Conservation (phyloP, 352 stramenopile species). For the Globisporangium paroecandrum region DNA sequence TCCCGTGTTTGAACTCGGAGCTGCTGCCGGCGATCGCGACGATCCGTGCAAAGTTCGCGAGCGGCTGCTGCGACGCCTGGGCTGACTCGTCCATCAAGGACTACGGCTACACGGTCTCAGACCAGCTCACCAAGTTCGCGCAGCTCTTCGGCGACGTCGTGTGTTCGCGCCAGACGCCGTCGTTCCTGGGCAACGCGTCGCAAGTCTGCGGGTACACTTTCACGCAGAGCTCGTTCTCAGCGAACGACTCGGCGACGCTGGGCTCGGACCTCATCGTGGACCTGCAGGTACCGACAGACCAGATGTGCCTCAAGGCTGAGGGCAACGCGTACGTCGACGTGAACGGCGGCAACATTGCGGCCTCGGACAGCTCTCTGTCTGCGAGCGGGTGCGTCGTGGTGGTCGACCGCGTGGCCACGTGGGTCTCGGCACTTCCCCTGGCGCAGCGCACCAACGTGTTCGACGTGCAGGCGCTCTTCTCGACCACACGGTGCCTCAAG, state of each 20-base stretch:
- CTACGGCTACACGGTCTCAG: conserved; percentile 61
- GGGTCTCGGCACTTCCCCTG: conserved; percentile 36
- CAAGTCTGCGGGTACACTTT: conserved; percentile 57
- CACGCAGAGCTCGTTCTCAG: conserved; percentile 29
- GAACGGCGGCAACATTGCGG: conserved; percentile 25
- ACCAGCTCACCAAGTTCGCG: conserved; percentile 48
- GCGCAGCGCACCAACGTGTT: conserved; percentile 24
- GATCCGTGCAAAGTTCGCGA: conserved; percentile 39
- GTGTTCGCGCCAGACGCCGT: conserved; percentile 48
- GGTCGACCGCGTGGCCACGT: conserved; percentile 46
- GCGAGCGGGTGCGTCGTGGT: conserved; percentile 46
- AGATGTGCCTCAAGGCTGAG: conserved; percentile 51
- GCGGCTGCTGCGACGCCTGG: conserved; percentile 57
- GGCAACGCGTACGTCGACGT: conserved; percentile 45
- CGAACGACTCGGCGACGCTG: conserved; percentile 29
- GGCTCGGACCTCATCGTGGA: conserved; percentile 35
- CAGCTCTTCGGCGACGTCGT: conserved; percentile 51
- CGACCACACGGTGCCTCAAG: conserved; percentile 32
- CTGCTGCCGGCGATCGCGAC: conserved; percentile 51
- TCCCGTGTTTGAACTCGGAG: conserved; percentile 50
- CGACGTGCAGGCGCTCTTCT: conserved; percentile 42
- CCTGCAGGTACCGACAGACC: conserved; percentile 49
- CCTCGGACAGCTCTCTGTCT: conserved; percentile 18
- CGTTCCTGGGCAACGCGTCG: conserved; percentile 31
- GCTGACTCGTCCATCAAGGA: conserved; percentile 30